phyloP scores from a whole-genome alignment of 345 rosid genomes.

The Cardamine occulta region DNA sequence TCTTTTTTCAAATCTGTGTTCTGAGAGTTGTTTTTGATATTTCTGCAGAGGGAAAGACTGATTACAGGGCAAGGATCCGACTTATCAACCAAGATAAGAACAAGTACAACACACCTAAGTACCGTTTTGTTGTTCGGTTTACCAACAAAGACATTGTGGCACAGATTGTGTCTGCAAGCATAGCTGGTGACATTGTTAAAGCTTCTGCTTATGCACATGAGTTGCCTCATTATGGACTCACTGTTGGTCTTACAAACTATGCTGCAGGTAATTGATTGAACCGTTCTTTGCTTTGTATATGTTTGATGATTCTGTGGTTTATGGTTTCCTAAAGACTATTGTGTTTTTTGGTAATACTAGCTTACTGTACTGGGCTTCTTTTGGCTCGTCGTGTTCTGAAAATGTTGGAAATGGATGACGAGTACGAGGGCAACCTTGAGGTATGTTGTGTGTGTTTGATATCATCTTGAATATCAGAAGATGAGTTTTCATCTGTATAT shows the following conservation, averaged over 20 bases:
- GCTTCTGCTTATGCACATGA: conserved; percentile 41
- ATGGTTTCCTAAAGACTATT: neutral
- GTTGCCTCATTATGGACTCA: conserved; percentile 30
- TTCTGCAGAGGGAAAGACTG: conserved; percentile 76
- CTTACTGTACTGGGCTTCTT: conserved; percentile 37
- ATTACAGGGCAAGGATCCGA: conserved; percentile 73
- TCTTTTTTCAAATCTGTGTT: neutral
- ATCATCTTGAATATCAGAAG: neutral
- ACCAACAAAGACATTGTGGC: conserved; percentile 38
- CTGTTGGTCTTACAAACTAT: conserved; percentile 33
- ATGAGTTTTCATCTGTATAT: neutral
- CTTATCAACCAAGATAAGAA: conserved; percentile 39
- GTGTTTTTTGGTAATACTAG: neutral
- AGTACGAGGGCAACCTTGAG: conserved; percentile 35
- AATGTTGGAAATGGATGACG: conserved; percentile 40
- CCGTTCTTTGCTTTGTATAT: neutral
- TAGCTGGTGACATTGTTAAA: conserved; percentile 36
- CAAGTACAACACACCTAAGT: conserved; percentile 40
- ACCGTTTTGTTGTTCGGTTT: conserved; percentile 70
- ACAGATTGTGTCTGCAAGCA: conserved; percentile 38
- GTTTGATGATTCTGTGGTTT: neutral
- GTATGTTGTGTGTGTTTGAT: conserved; percentile 6
- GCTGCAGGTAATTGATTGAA: conserved; percentile 28
- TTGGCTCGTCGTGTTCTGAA: conserved; percentile 40
- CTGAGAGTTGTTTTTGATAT: neutral